These are phyloP conservation scores for Stygiomarasmius scandens DNA, from an alignment of 1,284 basidiomycete genomes.

Conservation along the genomic window DNA sequence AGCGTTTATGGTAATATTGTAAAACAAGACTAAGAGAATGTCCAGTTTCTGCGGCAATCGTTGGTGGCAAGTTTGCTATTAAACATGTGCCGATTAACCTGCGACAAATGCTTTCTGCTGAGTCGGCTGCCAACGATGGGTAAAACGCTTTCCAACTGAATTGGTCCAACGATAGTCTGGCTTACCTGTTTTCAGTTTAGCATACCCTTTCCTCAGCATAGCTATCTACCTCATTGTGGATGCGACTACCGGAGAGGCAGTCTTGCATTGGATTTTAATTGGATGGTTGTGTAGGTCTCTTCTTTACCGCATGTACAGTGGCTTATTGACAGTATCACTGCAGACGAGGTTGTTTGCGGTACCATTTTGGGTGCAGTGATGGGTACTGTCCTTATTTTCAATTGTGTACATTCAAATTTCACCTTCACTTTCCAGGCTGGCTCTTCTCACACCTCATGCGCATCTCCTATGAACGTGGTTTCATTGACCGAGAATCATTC, in stretches of 20 bases:
- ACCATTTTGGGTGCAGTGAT: constrained; percentile 77
- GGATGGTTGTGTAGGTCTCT: constrained; percentile 76
- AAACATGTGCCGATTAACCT: constrained; percentile 97
- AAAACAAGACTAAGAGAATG: no score
- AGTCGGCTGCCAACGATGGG: constrained; percentile 93
- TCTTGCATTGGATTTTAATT: constrained; percentile 81
- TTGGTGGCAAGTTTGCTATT: constrained; percentile 97
- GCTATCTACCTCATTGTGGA: constrained; percentile 88
- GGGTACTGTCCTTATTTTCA: constrained; percentile 42
- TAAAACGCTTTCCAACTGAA: no score
- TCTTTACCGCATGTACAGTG: not conserved
- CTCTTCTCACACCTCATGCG: constrained; percentile 83
- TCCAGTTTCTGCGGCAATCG: constrained; percentile 34
- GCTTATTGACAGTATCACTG: not conserved
- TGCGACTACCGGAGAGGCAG: constrained; percentile 61
- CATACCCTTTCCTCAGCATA: constrained; percentile 95
- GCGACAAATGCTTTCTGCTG: constrained; percentile 84
- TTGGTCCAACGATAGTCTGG: no score
- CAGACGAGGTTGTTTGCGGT: constrained; percentile 88
- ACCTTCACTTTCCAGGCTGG: constrained; percentile 45
- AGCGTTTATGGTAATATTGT: constrained; percentile 51
- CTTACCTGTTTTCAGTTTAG: no score
- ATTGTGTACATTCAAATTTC: not conserved
- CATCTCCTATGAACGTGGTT: constrained; percentile 72
- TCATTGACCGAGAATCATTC: constrained; percentile 91